Evolutionary conservation across 768 basidiomycete genomes (phyloP), one percentile per base, ranked within the genome.

Genomic region (Suillus fuscotomentosus): DNA sequence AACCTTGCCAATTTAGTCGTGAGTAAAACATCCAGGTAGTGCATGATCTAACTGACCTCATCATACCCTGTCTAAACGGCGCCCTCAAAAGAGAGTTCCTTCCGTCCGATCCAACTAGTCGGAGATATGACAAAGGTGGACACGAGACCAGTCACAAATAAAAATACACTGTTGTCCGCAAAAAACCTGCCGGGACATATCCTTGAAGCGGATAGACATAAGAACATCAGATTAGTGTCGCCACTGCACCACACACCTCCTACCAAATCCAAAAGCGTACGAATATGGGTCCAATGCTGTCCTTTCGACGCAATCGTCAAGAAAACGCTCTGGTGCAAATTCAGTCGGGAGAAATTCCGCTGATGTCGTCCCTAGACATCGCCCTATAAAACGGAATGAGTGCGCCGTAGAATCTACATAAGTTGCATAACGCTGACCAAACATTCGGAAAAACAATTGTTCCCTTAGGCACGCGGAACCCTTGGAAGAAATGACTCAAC

Each of bases 371-470:
- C 20, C 48, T 61, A 15, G 60, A 61, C 0, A 61, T 53, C 1
- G 60, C 60, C 60, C 60, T 61, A 22, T 15, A 42, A 27, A 34
- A 55, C 22, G 6, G 17, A 9, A 51, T 22, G 24, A 64, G 9
- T 7, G 15, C 13, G 31, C 34, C 11, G 31, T 7, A 5, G 14
- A 63, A 34, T 38, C 34, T 45, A 22, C 10, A 24, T 17, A 7
- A 22, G 8, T 7, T 53, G 20, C 31, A 36, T 27, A 11, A 61
- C 13, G 56, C 70, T 39, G 64, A 79, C 79, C 80, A 82, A 4
- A 80, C 72, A 60, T 81, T 82, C 7, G 78, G 73, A 11, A 81
- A 64, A 15, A 82, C 66, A 5, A 77, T 78, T 1, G 80, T 72
- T 7, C 75, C 77, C 60, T 78, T 76, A 1, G 83, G 82, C 14